phyloP scores from a whole-genome alignment of 2,329 filamentous ascomycete species.

The Trichophyton schoenleinii region DNA sequence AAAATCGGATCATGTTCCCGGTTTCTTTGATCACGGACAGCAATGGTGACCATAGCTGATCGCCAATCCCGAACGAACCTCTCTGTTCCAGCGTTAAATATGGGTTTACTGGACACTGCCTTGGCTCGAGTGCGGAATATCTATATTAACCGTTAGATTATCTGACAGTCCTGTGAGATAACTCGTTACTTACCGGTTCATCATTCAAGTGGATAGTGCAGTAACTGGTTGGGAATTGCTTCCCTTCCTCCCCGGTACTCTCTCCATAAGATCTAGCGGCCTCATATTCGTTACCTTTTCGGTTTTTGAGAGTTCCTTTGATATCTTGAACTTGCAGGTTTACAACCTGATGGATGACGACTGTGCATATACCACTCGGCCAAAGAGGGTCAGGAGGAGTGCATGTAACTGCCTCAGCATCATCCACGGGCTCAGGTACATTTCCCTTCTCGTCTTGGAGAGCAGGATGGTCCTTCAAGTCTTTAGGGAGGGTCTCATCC shows the following conservation, averaged over 20 bases:
- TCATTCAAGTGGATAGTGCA: slow-evolving; percentile 88
- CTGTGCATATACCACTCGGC: slow-evolving; percentile 77
- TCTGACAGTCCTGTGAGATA: slow-evolving; percentile 4
- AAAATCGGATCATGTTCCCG: slow-evolving; percentile 90
- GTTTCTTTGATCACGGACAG: slow-evolving; percentile 77
- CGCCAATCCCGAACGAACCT: slow-evolving; percentile 89
- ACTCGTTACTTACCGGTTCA: slow-evolving; percentile 39
- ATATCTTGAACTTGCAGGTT: slow-evolving; percentile 86
- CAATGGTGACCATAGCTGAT: slow-evolving; percentile 71
- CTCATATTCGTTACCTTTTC: slow-evolving; percentile 77
- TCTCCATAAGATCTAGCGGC: slow-evolving; percentile 77
- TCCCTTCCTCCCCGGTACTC: slow-evolving; percentile 69
- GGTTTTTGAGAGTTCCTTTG: slow-evolving; percentile 61
- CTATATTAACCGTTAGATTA: slow-evolving; percentile 20
- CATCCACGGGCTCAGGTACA: slow-evolving; percentile 59
- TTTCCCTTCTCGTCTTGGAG: slow-evolving; percentile 81
- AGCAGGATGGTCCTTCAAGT: slow-evolving; percentile 59
- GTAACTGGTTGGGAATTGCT: slow-evolving; percentile 75
- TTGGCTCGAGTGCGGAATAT: slow-evolving; percentile 91
- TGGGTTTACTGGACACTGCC: slow-evolving; percentile 84
- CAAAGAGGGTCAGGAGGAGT: slow-evolving; percentile 93
- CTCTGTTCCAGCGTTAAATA: slow-evolving; percentile 94
- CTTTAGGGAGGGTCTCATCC: slow-evolving; percentile 61
- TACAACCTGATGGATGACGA: slow-evolving; percentile 89
- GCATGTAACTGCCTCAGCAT: slow-evolving; percentile 77